Conservation (phyloP, 2,329 filamentous ascomycete species). For the Fusarium zealandicum region DNA sequence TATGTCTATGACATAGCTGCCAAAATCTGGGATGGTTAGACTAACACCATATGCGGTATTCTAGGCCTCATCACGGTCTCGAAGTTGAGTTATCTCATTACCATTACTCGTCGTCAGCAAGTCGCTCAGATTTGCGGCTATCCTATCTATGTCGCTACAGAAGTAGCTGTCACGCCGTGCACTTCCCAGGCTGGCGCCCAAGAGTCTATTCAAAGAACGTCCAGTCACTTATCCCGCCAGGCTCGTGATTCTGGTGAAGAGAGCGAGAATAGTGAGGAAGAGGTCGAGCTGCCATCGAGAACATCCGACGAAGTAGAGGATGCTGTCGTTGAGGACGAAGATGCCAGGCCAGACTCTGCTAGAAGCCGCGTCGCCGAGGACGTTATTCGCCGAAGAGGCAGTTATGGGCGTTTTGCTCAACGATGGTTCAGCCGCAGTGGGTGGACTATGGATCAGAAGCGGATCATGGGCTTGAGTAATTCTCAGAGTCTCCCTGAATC, state of each 20-base stretch:
- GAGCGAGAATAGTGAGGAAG: conserved; percentile 58
- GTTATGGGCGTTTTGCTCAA: conserved; percentile 87
- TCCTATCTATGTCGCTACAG: conserved; percentile 85
- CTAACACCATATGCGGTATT: conserved; percentile 10
- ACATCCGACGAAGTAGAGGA: conserved; percentile 56
- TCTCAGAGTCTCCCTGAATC: conserved; percentile 37
- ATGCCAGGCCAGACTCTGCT: conserved; percentile 44
- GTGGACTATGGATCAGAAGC: conserved; percentile 76
- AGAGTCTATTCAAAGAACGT: conserved; percentile 71
- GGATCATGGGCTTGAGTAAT: conserved; percentile 72
- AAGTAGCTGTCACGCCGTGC: conserved; percentile 89
- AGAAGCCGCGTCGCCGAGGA: conserved; percentile 81
- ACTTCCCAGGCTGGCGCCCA: conserved; percentile 77
- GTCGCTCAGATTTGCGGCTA: conserved; percentile 86
- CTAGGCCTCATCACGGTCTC: conserved; percentile 85
- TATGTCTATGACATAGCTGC: conserved; percentile 16
- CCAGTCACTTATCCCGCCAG: conserved; percentile 50
- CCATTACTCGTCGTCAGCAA: conserved; percentile 85
- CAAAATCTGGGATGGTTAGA: not conserved
- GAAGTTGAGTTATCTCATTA: conserved; percentile 81
- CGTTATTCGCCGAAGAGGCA: conserved; percentile 82
- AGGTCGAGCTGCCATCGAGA: conserved; percentile 46
- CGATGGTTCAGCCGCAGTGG: conserved; percentile 90
- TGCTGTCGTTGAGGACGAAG: conserved; percentile 45
- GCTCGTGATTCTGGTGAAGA: conserved; percentile 51